phyloP scores from a whole-genome alignment of 2,329 filamentous ascomycete species.

The Leptographium galeiforme region DNA sequence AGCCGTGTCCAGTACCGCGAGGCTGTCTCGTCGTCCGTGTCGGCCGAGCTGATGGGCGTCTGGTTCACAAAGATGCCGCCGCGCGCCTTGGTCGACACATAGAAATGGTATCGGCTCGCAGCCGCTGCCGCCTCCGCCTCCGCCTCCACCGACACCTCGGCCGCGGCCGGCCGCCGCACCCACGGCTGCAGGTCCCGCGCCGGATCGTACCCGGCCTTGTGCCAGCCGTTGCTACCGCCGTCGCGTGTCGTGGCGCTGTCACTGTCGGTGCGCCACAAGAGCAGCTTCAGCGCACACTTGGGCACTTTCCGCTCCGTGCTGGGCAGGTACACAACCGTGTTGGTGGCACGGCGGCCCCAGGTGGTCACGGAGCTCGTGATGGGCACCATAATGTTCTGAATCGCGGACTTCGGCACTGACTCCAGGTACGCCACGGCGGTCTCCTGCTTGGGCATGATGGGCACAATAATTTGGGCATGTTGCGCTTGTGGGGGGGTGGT shows the following conservation, averaged over 20 bases:
- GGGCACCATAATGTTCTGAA: slow-evolving; percentile 47
- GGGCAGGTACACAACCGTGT: slow-evolving; percentile 54
- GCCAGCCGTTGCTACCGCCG: neutral
- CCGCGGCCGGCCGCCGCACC: slow-evolving; percentile 27
- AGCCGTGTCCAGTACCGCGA: slow-evolving; percentile 54
- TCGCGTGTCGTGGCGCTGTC: slow-evolving; percentile 22
- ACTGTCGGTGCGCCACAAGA: slow-evolving; percentile 58
- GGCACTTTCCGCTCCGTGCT: slow-evolving; percentile 58
- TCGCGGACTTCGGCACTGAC: slow-evolving; percentile 51
- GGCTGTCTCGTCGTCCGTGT: slow-evolving; percentile 39
- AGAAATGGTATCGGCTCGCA: slow-evolving; percentile 48
- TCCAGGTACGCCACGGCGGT: slow-evolving; percentile 43
- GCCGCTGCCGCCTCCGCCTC: slow-evolving; percentile 17
- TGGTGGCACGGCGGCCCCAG: slow-evolving; percentile 61
- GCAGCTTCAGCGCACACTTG: slow-evolving; percentile 66
- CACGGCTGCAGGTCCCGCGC: slow-evolving; percentile 39
- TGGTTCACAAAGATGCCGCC: slow-evolving; percentile 67
- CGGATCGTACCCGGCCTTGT: slow-evolving; percentile 42
- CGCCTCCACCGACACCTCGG: too few species aligned
- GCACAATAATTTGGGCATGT: slow-evolving; percentile 6
- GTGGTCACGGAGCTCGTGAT: slow-evolving; percentile 55
- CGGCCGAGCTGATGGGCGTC: slow-evolving; percentile 44
- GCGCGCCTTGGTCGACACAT: slow-evolving; percentile 67
- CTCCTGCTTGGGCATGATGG: slow-evolving; percentile 1
- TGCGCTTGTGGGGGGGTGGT: neutral